phyloP scores from a whole-genome alignment of 768 basidiomycete genomes.

The Tylopilus balloui region DNA sequence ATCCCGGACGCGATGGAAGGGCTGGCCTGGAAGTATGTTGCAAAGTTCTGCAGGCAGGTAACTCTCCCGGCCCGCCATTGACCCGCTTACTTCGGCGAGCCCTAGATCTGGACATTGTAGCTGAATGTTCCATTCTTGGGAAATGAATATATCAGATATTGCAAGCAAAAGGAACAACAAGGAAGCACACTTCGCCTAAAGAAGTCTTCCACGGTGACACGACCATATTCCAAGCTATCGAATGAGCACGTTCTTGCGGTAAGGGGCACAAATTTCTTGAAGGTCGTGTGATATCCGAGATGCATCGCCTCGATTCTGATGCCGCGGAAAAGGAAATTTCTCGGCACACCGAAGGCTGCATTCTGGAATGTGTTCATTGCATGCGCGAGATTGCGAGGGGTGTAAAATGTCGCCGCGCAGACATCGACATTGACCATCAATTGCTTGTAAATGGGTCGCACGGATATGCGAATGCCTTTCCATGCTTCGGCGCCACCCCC shows the following conservation, averaged over 20 bases:
- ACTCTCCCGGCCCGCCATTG: background rate
- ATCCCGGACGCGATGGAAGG: too few species aligned
- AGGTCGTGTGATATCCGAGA: background rate
- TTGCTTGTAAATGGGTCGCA: background rate
- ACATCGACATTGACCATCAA: background rate
- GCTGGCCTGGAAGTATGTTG: background rate
- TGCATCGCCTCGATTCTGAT: background rate
- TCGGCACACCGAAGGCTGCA: background rate
- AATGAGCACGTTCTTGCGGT: background rate
- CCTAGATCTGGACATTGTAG: background rate
- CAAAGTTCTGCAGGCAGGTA: background rate
- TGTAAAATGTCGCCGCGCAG: background rate
- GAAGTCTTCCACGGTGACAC: background rate
- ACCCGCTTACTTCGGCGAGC: background rate
- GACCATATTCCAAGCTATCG: background rate
- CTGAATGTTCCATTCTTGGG: background rate
- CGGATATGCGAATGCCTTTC: background rate
- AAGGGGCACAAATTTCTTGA: background rate
- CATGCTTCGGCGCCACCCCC: background rate
- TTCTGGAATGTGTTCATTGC: background rate
- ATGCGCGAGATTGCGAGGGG: background rate
- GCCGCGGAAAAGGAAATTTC: background rate
- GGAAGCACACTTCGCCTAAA: background rate
- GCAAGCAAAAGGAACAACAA: background rate
- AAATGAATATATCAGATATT: background rate